Conservation (phyloP, 225 moss, liverwort and hornwort genomes). For the Pseudisothecium myosuroides region DNA sequence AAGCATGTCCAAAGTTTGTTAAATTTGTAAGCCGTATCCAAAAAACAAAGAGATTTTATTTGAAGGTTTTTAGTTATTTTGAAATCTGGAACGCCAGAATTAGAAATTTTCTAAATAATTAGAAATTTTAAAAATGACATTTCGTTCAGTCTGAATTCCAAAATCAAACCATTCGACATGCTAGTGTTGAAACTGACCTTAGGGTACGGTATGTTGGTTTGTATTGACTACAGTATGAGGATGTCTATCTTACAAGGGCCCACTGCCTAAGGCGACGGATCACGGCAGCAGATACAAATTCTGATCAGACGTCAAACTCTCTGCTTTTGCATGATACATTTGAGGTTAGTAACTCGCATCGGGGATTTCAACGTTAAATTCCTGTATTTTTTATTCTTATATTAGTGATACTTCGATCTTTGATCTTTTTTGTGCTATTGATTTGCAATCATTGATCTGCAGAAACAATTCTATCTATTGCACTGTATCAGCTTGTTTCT, state of each 20-base stretch:
- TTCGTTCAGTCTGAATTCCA: no score
- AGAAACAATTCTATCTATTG: neutral
- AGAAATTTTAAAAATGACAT: neutral
- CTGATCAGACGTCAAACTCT: slow-evolving; percentile 28
- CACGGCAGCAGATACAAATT: slow-evolving; percentile 15
- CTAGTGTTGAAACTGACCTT: neutral
- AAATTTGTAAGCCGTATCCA: neutral
- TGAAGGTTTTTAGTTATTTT: neutral
- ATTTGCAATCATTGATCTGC: neutral
- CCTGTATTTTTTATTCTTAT: neutral
- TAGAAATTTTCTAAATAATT: neutral
- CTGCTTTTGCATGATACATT: slow-evolving; percentile 60
- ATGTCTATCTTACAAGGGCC: slow-evolving; percentile 61
- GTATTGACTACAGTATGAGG: slow-evolving; percentile 46
- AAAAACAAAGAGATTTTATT: neutral
- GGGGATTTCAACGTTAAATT: neutral
- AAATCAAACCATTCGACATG: neutral
- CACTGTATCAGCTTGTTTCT: neutral
- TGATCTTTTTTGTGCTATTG: neutral
- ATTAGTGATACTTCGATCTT: neutral
- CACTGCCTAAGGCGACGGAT: slow-evolving; percentile 81
- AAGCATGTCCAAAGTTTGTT: neutral
- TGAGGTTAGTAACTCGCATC: slow-evolving; percentile 40
- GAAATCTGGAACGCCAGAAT: neutral
- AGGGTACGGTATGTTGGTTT: neutral